Conservation (phyloP, 2,329 filamentous ascomycete genomes). For the Fusarium luffae region DNA sequence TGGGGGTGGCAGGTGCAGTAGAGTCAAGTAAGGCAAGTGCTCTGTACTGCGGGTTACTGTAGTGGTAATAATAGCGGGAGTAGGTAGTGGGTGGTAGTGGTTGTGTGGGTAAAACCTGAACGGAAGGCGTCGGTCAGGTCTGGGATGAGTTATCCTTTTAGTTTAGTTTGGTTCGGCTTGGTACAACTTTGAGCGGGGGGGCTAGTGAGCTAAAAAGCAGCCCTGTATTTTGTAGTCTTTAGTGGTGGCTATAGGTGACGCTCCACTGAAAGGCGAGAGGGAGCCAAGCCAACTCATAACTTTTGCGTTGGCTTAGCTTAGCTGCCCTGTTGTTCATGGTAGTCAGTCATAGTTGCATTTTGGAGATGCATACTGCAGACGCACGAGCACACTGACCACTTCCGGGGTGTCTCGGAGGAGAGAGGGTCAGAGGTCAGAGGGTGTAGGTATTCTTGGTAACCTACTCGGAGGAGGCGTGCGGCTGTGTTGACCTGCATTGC, state of each 20-base stretch:
- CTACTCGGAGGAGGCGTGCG: constrained; percentile 40
- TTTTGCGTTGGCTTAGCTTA: neutral
- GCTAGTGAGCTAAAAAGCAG: constrained; percentile 29
- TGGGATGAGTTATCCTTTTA: constrained; percentile 6
- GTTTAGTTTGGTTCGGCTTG: constrained; percentile 6
- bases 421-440: constrained; percentile 29
- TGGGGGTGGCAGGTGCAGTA: neutral
- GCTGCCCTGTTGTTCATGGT: neutral
- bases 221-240: constrained; percentile 33
- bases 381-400: constrained; percentile 37
- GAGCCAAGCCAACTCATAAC: constrained; percentile 38
- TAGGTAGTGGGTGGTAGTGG: neutral
- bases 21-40: constrained; percentile 1
- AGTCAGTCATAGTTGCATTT: constrained; percentile 5
- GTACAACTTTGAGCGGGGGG: constrained; percentile 2
- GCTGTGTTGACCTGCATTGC: constrained; percentile 39
- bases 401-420: constrained; percentile 27
- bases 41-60: neutral
- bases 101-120: constrained; percentile 24
- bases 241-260: constrained; percentile 28
- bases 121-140: constrained; percentile 1
- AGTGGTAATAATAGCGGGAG: neutral
- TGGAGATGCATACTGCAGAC: constrained; percentile 26
- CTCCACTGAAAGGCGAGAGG: constrained; percentile 42
- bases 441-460: constrained; percentile 14